Percentiles rank a stretch among this genome's conserved stretches.
phyloP scores from a whole-genome alignment of 768 basidiomycete genomes.

The Lactarius vividus region DNA sequence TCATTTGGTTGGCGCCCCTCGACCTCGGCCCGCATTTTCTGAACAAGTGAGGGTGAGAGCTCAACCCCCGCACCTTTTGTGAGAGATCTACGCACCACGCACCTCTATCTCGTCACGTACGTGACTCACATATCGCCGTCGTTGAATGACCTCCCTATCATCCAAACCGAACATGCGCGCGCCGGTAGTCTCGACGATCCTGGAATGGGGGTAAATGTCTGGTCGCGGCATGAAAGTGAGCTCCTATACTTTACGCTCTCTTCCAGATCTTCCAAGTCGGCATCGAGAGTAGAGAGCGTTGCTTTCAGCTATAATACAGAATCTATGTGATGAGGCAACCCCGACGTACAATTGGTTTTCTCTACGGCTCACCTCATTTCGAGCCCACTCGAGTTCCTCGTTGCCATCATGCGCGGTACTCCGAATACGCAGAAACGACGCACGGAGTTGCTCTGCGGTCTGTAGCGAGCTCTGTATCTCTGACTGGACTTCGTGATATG shows the following conservation, averaged over 20 bases:
- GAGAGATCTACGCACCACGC: slow-evolving; percentile 32
- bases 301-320: slow-evolving; percentile 52
- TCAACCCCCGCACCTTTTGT: neutral
- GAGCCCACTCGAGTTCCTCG: slow-evolving; percentile 77
- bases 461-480: slow-evolving; percentile 79
- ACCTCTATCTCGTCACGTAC: slow-evolving; percentile 81
- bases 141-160: slow-evolving; percentile 68
- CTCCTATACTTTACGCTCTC: slow-evolving; percentile 78
- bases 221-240: neutral
- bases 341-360: neutral
- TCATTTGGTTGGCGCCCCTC: slow-evolving; percentile 29
- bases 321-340: neutral
- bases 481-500: slow-evolving; percentile 82
- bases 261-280: slow-evolving; percentile 90
- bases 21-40: slow-evolving; percentile 76
- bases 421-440: slow-evolving; percentile 76
- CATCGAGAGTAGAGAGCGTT: slow-evolving; percentile 73
- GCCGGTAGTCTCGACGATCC: slow-evolving; percentile 84
- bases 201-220: slow-evolving; percentile 32
- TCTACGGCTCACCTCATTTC: slow-evolving; percentile 58
- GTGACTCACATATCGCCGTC: slow-evolving; percentile 72
- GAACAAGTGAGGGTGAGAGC: slow-evolving; percentile 25
- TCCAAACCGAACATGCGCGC: slow-evolving; percentile 82
- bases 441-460: slow-evolving; percentile 63
- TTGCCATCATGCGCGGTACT: slow-evolving; percentile 69